phyloP scores from a whole-genome alignment of 768 basidiomycete species.

The Naematelia encephala region DNA sequence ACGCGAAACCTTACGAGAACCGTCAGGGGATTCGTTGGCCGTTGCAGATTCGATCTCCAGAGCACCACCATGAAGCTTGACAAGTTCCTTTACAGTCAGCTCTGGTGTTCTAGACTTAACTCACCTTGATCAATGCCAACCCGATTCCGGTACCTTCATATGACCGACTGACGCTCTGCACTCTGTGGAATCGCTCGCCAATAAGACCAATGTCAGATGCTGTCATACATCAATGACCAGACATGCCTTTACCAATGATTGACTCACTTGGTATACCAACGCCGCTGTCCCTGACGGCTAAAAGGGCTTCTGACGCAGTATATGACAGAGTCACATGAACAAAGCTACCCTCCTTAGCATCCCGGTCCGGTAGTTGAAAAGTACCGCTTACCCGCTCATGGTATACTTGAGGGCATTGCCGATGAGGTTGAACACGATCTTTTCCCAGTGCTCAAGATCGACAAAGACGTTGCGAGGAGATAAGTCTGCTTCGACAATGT shows the following conservation, averaged over 20 bases:
- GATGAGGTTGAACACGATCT: conserved; percentile 52
- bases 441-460: conserved; percentile 51
- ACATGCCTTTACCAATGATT: not conserved
- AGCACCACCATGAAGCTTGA: conserved; percentile 51
- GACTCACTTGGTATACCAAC: conserved; percentile 50
- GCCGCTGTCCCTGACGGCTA: conserved; percentile 50
- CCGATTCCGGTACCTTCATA: conserved; percentile 53
- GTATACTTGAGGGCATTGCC: conserved; percentile 52
- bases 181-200: conserved; percentile 53
- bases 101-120: conserved; percentile 4
- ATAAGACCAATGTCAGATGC: conserved; percentile 46
- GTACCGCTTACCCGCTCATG: conserved; percentile 14
- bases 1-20: conserved; percentile 25
- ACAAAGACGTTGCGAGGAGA: conserved; percentile 36
- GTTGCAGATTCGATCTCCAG: conserved; percentile 46
- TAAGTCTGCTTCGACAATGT: conserved; percentile 43
- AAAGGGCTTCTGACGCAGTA: conserved; percentile 23
- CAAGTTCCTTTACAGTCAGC: conserved; percentile 44
- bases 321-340: conserved; percentile 45
- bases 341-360: conserved; percentile 39
- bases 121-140: conserved; percentile 49
- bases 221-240: conserved; percentile 2
- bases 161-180: conserved; percentile 47
- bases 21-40: conserved; percentile 38
- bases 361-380: not conserved